phyloP scores from a whole-genome alignment of 495 filamentous ascomycete genomes.

The Neurospora sp. region DNA sequence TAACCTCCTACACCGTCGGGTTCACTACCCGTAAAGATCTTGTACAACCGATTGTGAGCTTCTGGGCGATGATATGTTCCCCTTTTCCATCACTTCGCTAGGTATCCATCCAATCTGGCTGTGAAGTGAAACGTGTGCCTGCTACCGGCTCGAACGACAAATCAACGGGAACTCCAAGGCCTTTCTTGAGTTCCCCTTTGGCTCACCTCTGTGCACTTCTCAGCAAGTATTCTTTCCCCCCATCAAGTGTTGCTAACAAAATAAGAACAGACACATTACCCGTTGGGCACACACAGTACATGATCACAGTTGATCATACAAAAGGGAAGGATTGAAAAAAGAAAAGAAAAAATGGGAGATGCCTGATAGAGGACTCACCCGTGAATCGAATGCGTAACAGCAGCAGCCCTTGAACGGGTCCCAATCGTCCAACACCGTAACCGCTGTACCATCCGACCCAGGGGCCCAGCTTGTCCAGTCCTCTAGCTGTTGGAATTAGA shows the following conservation, averaged over 20 bases:
- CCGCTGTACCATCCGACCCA: background rate
- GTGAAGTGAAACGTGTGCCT: background rate
- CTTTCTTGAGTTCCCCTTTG: background rate
- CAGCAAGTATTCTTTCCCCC: background rate
- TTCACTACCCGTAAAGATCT: background rate
- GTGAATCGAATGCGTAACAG: too few relatives aligned
- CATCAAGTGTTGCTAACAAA: background rate
- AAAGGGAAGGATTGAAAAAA: background rate
- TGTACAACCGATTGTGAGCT: background rate
- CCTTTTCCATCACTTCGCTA: background rate
- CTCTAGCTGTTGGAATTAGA: too few relatives aligned
- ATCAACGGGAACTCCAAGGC: background rate
- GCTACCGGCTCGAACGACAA: background rate
- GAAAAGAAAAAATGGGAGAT: background rate
- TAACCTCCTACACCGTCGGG: background rate
- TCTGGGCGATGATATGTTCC: background rate
- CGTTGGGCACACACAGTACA: background rate
- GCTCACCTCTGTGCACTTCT: background rate
- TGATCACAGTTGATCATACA: background rate
- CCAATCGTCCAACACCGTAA: background rate
- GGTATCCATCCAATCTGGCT: background rate
- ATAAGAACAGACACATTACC: background rate
- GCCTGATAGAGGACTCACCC: too few relatives aligned
- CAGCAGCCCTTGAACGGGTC: background rate
- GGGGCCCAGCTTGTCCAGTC: too few relatives aligned